Evolutionary conservation across 2,329 filamentous ascomycete species (phyloP).

Genomic region (Pseudonectria buxi): DNA sequence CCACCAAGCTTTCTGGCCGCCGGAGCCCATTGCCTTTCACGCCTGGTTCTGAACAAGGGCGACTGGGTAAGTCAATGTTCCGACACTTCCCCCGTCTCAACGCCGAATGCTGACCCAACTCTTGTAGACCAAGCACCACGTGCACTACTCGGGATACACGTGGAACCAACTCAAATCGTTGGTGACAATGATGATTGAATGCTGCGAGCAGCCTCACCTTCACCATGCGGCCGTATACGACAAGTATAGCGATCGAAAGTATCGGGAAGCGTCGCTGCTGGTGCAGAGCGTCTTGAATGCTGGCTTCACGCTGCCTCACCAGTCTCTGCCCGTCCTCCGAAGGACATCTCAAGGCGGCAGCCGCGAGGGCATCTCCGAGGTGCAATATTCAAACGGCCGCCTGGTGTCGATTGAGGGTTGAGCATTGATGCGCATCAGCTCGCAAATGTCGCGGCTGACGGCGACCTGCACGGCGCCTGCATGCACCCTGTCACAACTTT

Average conservation of each 20-base stretch:
- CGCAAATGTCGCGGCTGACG: constrained; percentile 4
- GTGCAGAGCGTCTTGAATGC: constrained; percentile 68
- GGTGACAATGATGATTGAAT: constrained; percentile 74
- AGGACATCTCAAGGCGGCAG: constrained; percentile 12
- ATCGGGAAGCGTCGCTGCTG: constrained; percentile 75
- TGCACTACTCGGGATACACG: constrained; percentile 92
- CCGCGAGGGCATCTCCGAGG: constrained; percentile 18
- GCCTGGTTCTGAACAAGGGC: constrained; percentile 83
- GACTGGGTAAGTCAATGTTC: constrained; percentile 66
- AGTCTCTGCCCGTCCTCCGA: constrained; percentile 32
- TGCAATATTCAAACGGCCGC: constrained; percentile 20
- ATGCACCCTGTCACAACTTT: constrained; percentile 8
- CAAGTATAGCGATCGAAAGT: constrained; percentile 84
- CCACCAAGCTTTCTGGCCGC: constrained; percentile 87
- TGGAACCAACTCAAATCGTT: constrained; percentile 74
- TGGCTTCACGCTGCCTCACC: constrained; percentile 46
- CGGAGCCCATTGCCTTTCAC: constrained; percentile 84
- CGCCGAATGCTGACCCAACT: constrained; percentile 18
- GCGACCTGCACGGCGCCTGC: constrained; percentile 6
- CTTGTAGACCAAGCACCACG: constrained; percentile 67
- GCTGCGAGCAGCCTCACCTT: constrained; percentile 70
- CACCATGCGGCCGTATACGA: constrained; percentile 86
- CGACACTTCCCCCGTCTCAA: not conserved
- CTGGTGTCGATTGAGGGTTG: constrained; percentile 28
- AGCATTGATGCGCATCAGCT: constrained; percentile 6